phyloP scores from a whole-genome alignment of 2,329 filamentous ascomycete genomes.

The Fusarium sp. region DNA sequence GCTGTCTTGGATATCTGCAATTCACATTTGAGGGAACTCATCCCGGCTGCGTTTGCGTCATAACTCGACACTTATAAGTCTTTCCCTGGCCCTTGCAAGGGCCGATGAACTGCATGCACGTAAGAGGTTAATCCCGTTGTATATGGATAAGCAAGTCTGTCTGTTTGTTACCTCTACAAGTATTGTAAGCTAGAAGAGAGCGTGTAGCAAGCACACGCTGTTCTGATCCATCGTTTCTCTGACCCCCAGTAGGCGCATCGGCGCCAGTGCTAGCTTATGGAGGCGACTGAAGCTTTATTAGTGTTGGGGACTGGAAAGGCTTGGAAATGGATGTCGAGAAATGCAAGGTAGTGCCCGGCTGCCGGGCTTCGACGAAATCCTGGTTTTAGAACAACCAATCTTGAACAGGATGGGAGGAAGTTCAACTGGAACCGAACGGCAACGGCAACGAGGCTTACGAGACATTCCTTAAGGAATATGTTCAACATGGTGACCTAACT shows the following conservation, averaged over 20 bases:
- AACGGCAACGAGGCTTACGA: conserved; percentile 2
- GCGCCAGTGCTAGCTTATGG: conserved; percentile 14
- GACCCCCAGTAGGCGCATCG: conserved; percentile 9
- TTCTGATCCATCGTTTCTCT: conserved; percentile 1
- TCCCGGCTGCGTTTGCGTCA: conserved; percentile 29
- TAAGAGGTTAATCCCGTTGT: conserved; percentile 14
- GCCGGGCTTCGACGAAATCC: conserved; percentile 22
- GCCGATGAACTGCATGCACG: conserved; percentile 10
- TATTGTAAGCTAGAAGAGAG: neutral
- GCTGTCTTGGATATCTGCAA: neutral
- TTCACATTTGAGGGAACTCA: neutral
- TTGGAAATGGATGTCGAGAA: conserved; percentile 32
- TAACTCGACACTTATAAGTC: conserved; percentile 28
- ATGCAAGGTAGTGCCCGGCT: conserved; percentile 18
- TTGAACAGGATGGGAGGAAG: neutral
- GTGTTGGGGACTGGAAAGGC: conserved; percentile 5
- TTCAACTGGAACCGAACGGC: conserved; percentile 1
- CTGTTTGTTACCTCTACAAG: conserved; percentile 12
- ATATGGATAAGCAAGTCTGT: conserved; percentile 1
- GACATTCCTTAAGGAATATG: conserved; percentile 2
- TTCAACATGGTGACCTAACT: neutral
- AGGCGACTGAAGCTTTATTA: neutral
- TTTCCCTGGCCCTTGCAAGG: conserved; percentile 14
- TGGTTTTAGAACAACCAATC: conserved; percentile 2
- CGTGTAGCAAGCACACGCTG: neutral